phyloP scores from a whole-genome alignment of 345 rosid genomes.

The Pistacia atlantica region DNA sequence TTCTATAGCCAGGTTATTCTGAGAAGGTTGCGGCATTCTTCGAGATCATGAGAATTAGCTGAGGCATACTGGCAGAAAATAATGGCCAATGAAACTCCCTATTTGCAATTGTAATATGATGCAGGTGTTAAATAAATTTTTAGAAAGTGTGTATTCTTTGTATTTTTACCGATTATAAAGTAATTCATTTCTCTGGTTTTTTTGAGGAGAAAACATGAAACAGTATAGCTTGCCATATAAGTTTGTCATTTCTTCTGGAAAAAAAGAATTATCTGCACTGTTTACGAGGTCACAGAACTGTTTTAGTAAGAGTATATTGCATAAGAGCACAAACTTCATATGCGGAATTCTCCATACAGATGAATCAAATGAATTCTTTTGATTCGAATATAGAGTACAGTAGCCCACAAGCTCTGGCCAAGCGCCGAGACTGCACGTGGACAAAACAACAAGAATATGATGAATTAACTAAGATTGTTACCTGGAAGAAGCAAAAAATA shows the following conservation, averaged over 20 bases:
- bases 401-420: no score
- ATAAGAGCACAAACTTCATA: no score
- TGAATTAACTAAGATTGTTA: background rate
- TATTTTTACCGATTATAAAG: no score
- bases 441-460: background rate
- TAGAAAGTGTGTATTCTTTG: background rate
- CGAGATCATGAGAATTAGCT: background rate
- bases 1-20: conserved; percentile 55
- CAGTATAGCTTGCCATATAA: background rate
- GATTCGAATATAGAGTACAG: no score
- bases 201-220: background rate
- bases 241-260: background rate
- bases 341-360: no score
- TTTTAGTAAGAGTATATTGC: no score
- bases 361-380: no score
- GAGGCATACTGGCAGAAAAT: background rate
- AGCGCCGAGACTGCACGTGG: background rate
- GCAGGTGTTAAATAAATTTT: no score
- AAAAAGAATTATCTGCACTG: background rate
- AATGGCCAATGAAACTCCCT: background rate
- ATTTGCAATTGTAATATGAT: background rate
- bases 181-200: background rate
- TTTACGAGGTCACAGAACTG: no score
- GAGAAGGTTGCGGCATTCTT: conserved; percentile 40
- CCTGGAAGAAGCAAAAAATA: background rate